Evolutionary conservation across 2,329 filamentous ascomycete genomes (phyloP).

Genomic region (Cladosporium halotolerans): DNA sequence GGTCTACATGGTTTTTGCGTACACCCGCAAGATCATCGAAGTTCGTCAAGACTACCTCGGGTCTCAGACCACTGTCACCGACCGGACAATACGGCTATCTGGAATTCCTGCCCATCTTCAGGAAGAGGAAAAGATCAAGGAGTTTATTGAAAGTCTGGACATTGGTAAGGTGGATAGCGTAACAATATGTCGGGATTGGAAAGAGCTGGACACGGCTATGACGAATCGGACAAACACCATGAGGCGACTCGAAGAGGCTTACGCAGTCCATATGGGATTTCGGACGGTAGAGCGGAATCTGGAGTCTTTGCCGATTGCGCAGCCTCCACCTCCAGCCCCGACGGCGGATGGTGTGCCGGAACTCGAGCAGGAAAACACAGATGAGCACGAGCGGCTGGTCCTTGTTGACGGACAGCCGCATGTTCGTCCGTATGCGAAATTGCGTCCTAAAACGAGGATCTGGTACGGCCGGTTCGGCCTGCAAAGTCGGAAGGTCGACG

Average conservation of each 20-base stretch:
- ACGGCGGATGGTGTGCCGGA: conserved; percentile 18
- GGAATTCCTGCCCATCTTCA: conserved; percentile 76
- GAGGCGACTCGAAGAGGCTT: conserved; percentile 72
- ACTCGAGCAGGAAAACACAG: conserved; percentile 23
- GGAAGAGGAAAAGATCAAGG: conserved; percentile 75
- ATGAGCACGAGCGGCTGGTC: conserved; percentile 47
- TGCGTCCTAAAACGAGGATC: conserved; percentile 63
- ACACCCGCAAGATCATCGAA: conserved; percentile 79
- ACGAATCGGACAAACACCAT: conserved; percentile 59
- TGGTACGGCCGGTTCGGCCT: conserved; percentile 73
- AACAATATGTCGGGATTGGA: conserved; percentile 82
- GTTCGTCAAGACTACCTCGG: conserved; percentile 87
- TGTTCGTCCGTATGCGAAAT: conserved; percentile 39
- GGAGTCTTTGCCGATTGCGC: conserved; percentile 46
- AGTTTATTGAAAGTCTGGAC: conserved; percentile 77
- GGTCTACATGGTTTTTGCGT: conserved; percentile 72
- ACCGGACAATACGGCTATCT: conserved; percentile 85
- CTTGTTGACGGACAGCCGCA: conserved; percentile 38
- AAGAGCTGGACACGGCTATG: conserved; percentile 68
- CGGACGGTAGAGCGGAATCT: conserved; percentile 43
- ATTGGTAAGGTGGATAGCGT: conserved; percentile 89
- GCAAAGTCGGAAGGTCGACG: conserved; percentile 69
- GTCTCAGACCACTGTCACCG: conserved; percentile 89
- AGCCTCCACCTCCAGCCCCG: conserved; percentile 36
- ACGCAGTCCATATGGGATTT: conserved; percentile 68